Percentiles rank a stretch among this genome's conserved stretches.
Conservation (phyloP, 768 basidiomycete genomes). For the Naganishia kalamii region DNA sequence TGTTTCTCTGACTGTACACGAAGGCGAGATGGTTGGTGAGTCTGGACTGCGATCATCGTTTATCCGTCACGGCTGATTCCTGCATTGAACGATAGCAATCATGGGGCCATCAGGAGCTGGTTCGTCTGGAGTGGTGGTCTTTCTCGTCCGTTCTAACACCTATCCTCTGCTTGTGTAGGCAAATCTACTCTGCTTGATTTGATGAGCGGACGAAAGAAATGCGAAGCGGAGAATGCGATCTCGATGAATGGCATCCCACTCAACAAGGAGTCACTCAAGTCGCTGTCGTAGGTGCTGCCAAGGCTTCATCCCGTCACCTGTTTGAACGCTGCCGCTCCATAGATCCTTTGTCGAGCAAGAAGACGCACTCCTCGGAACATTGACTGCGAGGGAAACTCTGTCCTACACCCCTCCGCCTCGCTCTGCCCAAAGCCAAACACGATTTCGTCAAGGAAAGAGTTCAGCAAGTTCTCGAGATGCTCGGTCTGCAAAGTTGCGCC, state of each 20-base stretch:
- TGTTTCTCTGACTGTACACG: not conserved
- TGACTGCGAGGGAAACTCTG: slow-evolving; percentile 58
- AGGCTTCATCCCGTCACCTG: not conserved
- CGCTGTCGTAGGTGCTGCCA: not conserved
- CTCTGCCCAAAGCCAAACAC: slow-evolving; percentile 28
- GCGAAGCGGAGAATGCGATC: not conserved
- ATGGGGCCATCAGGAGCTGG: slow-evolving; percentile 5
- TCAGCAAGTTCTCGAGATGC: slow-evolving; percentile 49
- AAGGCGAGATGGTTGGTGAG: not conserved
- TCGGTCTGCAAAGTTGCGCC: slow-evolving; percentile 48
- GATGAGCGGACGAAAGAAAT: slow-evolving; percentile 10
- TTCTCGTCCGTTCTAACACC: not conserved
- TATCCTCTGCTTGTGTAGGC: not conserved
- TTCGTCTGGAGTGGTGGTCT: not conserved
- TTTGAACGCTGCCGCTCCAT: not conserved
- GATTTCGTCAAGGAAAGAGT: slow-evolving; percentile 49
- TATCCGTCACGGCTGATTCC: not conserved
- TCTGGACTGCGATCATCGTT: not conserved
- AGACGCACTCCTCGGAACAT: slow-evolving; percentile 57
- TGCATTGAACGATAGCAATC: not conserved
- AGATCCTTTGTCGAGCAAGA: slow-evolving; percentile 57
- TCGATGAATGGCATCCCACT: not conserved
- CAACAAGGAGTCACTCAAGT: too few species aligned
- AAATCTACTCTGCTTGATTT: slow-evolving; percentile 16
- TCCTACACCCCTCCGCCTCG: slow-evolving; percentile 48